Evolutionary conservation across 2,329 filamentous ascomycete species (phyloP), one percentile per base, ranked within the genome.

Genomic region (Grosmannia huntii): DNA sequence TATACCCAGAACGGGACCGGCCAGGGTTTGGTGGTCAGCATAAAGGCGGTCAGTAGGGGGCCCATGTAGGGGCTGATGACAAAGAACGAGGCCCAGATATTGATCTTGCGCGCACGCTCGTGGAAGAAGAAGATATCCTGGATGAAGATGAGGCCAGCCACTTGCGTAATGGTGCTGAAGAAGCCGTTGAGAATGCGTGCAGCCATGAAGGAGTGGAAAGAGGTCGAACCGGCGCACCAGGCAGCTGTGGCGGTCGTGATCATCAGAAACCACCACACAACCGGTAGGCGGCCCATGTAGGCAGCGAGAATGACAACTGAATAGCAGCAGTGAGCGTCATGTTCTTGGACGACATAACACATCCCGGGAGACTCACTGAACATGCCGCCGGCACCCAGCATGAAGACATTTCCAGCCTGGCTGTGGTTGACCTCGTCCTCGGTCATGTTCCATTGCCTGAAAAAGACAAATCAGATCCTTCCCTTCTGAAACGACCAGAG

Each of bases 61-160:
- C 75, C 75, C 60, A 73, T 65, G 63, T 75, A 80, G 49, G 57
- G 64, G 33, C 19, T 62, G 27, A 56, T 57, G 41, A 56, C 25
- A 21, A 57, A 53, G 25, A 65, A 69, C 31, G 63, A 70, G 62
- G 73, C 74, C 75, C 75, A 77, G 44, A 78, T 68, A 55, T 75
- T 75, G 60, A 77, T 77, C 65, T 78, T 77, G 25, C 75, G 67
- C 0, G 76, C 75, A 41, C 77, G 70, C 61, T 82, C 75, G 62
- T 83, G 80, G 67, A 82, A 80, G 69, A 80, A 83, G 70, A 81
- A 84, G 59, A 81, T 72, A 65, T 83, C 80, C 57, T 80, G 76
- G 65, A 81, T 76, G 64, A 76, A 76, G 62, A 78, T 76, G 56
- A 82, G 69, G 11, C 75, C 76, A 19, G 72, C 71, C 5, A 69